A percentile compares a stretch with the other conserved stretches of the same genome.
Conservation (phyloP, 169 alveolate species). For the Blepharisma undulans region DNA sequence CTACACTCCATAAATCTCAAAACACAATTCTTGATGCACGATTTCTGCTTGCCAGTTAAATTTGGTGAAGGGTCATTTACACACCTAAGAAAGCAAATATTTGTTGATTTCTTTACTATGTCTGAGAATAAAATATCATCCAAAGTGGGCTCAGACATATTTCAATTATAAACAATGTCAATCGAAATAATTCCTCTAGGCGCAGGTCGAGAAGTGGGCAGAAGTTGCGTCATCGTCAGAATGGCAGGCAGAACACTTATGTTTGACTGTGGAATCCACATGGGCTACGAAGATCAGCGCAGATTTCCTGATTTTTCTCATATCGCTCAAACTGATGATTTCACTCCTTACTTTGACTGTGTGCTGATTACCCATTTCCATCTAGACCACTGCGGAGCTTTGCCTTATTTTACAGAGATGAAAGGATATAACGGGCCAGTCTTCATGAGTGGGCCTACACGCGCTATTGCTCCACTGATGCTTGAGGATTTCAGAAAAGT, state of each 20-base stretch:
- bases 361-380: conserved; percentile 97
- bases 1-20: conserved; percentile 19
- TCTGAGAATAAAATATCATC: conserved; percentile 19
- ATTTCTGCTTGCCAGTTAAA: background rate
- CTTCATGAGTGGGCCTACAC: conserved; percentile 96
- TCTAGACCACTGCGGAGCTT: conserved; percentile 98
- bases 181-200: conserved; percentile 90
- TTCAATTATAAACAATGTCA: conserved; percentile 7
- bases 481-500: conserved; percentile 95
- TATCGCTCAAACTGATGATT: conserved; percentile 28
- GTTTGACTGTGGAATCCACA: conserved; percentile 98
- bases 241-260: conserved; percentile 91
- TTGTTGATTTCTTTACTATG: background rate
- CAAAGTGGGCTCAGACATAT: background rate
- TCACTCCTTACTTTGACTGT: conserved; percentile 83
- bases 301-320: conserved; percentile 92
- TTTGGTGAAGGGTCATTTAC: background rate
- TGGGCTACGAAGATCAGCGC: conserved; percentile 93
- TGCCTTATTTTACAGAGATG: conserved; percentile 96
- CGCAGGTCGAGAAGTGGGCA: conserved; percentile 99
- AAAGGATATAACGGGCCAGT: conserved; percentile 94
- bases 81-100: conserved; percentile 9
- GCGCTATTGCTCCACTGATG: conserved; percentile 95
- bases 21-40: conserved; percentile 13
- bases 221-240: conserved; percentile 94